Conservation (phyloP, 768 basidiomycete genomes). For the Suillus brevipes region DNA sequence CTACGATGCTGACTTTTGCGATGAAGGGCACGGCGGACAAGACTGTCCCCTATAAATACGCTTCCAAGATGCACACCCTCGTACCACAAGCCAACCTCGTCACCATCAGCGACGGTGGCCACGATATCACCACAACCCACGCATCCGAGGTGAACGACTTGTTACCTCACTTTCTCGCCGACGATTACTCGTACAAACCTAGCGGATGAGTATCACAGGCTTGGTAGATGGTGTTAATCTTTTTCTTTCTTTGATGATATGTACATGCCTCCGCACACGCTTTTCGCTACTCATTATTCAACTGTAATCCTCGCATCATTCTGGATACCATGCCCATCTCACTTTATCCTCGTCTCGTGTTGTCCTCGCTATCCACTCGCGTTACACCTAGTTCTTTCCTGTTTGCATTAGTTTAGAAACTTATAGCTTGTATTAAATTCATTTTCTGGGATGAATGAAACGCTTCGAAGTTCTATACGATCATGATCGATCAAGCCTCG, state of each 20-base stretch:
- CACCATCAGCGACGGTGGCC: conserved; percentile 30
- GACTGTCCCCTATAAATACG: conserved; percentile 35
- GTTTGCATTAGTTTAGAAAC: not conserved
- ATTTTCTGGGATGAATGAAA: not conserved
- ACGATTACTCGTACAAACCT: conserved; percentile 1
- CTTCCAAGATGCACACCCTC: conserved; percentile 30
- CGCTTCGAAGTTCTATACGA: not conserved
- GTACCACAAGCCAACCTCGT: conserved; percentile 31
- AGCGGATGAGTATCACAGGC: no score
- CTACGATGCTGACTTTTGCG: not conserved
- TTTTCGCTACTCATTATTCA: not conserved
- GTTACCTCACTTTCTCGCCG: conserved; percentile 27
- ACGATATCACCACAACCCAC: conserved; percentile 35
- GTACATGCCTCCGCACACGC: not conserved
- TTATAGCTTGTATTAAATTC: not conserved
- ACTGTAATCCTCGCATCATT: not conserved
- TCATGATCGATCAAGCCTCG: not conserved
- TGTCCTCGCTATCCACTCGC: not conserved
- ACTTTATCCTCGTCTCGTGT: not conserved
- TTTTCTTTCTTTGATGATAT: not conserved
- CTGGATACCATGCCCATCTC: conserved; percentile 2
- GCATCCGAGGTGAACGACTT: conserved; percentile 30
- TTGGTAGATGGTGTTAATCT: not conserved
- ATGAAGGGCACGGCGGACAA: conserved; percentile 34
- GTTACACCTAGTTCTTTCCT: not conserved